Percentiles rank a stretch among this genome's conserved stretches.
These are phyloP conservation scores for Nakazawaea laoshanensis DNA, from an alignment of 805 yeast genomes.

Conservation along the genomic window DNA sequence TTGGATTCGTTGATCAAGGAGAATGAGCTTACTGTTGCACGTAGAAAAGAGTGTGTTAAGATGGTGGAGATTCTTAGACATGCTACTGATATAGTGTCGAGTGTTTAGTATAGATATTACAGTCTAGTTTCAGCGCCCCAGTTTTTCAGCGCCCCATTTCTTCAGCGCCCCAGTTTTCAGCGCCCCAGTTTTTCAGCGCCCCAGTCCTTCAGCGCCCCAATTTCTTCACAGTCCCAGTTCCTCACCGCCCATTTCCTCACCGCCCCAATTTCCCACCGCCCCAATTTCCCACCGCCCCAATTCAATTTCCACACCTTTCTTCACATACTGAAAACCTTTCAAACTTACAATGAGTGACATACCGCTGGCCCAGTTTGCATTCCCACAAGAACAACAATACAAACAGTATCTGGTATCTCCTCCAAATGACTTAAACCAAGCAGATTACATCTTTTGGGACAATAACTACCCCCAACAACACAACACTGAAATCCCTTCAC, in stretches of 20 bases:
- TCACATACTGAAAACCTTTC: too few species aligned
- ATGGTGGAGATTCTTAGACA: slow-evolving; percentile 89
- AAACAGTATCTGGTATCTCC: too few species aligned
- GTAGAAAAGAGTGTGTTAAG: slow-evolving; percentile 89
- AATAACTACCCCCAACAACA: slow-evolving; percentile 2
- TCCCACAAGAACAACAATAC: too few species aligned
- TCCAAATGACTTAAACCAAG: too few species aligned
- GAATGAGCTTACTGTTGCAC: slow-evolving; percentile 85
- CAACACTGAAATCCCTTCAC: background rate
- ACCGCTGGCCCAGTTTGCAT: too few species aligned
- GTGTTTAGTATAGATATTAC: slow-evolving; percentile 32
- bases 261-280: too few species aligned
- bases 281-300: too few species aligned
- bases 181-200: background rate
- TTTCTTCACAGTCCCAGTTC: background rate
- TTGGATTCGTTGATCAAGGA: slow-evolving; percentile 78
- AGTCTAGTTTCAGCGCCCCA: background rate
- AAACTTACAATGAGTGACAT: too few species aligned
- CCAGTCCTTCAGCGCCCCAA: too few species aligned
- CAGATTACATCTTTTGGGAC: slow-evolving; percentile 10
- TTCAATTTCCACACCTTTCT: too few species aligned
- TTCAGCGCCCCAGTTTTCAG: too few species aligned
- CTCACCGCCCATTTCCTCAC: background rate
- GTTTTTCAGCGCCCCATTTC: background rate
- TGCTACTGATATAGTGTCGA: slow-evolving; percentile 85